These are phyloP conservation scores for Pouteria campechiana DNA, from an alignment of 179 eudicot genomes.

Conservation along the genomic window DNA sequence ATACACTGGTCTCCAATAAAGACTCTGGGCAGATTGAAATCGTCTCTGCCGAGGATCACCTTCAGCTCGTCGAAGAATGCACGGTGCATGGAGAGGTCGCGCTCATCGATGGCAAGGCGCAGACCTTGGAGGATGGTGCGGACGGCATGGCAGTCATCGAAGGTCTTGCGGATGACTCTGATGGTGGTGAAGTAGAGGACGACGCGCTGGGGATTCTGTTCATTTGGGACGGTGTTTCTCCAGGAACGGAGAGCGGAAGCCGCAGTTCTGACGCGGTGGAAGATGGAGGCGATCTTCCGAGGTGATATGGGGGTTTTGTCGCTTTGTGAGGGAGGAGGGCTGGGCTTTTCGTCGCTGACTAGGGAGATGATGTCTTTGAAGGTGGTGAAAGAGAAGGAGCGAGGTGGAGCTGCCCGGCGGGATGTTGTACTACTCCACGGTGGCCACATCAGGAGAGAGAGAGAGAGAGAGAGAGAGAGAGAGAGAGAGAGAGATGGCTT, in stretches of 20 bases:
- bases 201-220: constrained; percentile 16
- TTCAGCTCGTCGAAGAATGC: constrained; percentile 48
- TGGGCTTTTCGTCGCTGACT: constrained; percentile 15
- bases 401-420: constrained; percentile 4
- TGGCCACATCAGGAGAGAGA: constrained; percentile 44
- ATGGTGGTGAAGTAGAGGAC: constrained; percentile 71
- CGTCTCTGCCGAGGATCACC: constrained; percentile 15
- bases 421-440: constrained; percentile 28
- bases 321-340: background rate
- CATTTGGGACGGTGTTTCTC: constrained; percentile 4
- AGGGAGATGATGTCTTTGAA: constrained; percentile 64
- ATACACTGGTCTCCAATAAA: constrained; percentile 63
- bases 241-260: constrained; percentile 23
- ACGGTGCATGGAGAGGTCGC: constrained; percentile 59
- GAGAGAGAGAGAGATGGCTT: too few relatives aligned
- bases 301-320: constrained; percentile 4
- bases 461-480: too few relatives aligned
- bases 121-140: constrained; percentile 44
- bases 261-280: constrained; percentile 49
- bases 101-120: constrained; percentile 56
- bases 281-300: constrained; percentile 24
- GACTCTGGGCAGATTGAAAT: constrained; percentile 34
- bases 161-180: constrained; percentile 59
- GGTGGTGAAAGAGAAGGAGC: constrained; percentile 42
- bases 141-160: constrained; percentile 59